Conservation (phyloP, 495 filamentous ascomycete genomes). For the Parachaetomium inaequale region DNA sequence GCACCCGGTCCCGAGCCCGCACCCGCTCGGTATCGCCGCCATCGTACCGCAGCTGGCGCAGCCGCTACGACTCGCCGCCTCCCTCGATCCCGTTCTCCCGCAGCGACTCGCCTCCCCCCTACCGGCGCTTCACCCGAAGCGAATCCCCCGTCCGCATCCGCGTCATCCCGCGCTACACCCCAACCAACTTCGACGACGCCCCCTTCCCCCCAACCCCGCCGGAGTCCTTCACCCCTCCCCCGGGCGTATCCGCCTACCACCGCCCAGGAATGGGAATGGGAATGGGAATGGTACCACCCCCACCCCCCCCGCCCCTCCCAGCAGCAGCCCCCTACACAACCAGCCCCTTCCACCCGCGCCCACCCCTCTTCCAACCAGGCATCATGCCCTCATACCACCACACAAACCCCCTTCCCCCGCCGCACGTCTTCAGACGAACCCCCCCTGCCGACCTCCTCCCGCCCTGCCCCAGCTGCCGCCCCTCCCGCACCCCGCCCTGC, state of each 20-base stretch:
- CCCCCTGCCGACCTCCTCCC: background rate
- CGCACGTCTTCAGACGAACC: too few relatives aligned
- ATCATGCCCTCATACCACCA: too few relatives aligned
- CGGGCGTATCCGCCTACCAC: constrained; percentile 13
- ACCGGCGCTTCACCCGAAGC: constrained; percentile 4
- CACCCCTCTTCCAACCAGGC: too few relatives aligned
- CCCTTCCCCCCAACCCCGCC: constrained; percentile 14
- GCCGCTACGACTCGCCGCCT: background rate
- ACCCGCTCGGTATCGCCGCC: constrained; percentile 8
- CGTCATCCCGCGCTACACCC: constrained; percentile 6
- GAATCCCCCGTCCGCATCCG: constrained; percentile 9
- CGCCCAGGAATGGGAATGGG: background rate
- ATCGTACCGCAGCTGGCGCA: background rate
- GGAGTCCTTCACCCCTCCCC: constrained; percentile 15
- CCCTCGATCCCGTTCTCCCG: background rate
- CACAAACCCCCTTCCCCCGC: too few relatives aligned
- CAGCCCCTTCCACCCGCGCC: constrained; percentile 4
- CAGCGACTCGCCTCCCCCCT: constrained; percentile 13
- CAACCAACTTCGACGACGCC: background rate
- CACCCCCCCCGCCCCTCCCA: constrained; percentile 1
- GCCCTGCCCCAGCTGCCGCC: constrained; percentile 1
- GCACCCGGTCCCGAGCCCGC: constrained; percentile 1
- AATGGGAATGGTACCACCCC: background rate
- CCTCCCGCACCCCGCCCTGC: background rate
- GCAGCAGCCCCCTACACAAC: background rate